Evolutionary conservation across 441 rosid genomes (phyloP).

Genomic region (Capsella rubella): DNA sequence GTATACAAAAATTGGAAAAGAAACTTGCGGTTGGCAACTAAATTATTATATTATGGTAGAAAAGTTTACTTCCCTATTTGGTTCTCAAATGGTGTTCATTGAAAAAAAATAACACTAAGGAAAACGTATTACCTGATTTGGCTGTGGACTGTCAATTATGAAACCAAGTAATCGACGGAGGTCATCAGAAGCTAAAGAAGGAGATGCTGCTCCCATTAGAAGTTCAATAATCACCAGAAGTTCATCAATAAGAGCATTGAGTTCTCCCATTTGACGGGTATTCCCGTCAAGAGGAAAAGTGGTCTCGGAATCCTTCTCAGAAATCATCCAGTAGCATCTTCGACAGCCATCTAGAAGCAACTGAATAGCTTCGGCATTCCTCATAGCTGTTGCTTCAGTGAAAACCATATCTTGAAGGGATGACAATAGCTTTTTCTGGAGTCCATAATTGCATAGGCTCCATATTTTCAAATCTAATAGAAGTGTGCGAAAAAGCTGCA

Average conservation of each 20-base stretch:
- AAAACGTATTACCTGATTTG: constrained; percentile 77
- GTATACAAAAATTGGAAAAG: constrained; percentile 11
- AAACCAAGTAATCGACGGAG: constrained; percentile 89
- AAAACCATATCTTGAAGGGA: constrained; percentile 99
- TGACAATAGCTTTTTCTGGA: constrained; percentile 96
- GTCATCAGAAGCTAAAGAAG: constrained; percentile 82
- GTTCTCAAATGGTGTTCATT: constrained; percentile 47
- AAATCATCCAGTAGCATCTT: constrained; percentile 96
- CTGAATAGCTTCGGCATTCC: constrained; percentile 98
- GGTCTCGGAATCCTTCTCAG: constrained; percentile 81
- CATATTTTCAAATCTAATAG: constrained; percentile 93
- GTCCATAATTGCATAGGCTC: constrained; percentile 98
- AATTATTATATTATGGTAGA: background rate
- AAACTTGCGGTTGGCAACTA: constrained; percentile 8
- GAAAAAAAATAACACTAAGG: constrained; percentile 2
- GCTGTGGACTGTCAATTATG: constrained; percentile 97
- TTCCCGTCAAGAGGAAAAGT: constrained; percentile 68
- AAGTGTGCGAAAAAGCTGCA: constrained; percentile 90
- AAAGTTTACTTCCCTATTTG: constrained; percentile 56
- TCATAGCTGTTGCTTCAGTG: constrained; percentile 90
- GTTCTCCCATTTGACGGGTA: constrained; percentile 88
- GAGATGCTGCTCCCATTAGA: constrained; percentile 86
- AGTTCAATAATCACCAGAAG: constrained; percentile 98
- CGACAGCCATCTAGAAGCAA: constrained; percentile 99
- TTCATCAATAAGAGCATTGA: constrained; percentile 98